Evolutionary conservation across 2,329 filamentous ascomycete species (phyloP).

Genomic region (Colletotrichum liriopes): DNA sequence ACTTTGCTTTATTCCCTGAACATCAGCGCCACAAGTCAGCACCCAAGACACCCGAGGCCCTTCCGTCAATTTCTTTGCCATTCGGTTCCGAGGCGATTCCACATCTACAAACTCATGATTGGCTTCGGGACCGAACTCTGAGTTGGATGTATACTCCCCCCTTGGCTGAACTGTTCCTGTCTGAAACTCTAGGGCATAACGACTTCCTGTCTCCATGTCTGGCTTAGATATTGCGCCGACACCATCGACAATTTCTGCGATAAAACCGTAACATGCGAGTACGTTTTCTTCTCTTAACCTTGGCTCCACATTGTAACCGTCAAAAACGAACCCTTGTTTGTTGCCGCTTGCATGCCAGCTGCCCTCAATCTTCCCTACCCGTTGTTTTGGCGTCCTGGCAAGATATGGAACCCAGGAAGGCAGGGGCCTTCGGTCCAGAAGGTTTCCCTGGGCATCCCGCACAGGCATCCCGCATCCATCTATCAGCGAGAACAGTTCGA

Average conservation of each 20-base stretch:
- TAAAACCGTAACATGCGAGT: conserved; percentile 8
- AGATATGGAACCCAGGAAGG: conserved; percentile 22
- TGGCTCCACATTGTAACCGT: conserved; percentile 10
- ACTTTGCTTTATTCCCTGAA: not conserved
- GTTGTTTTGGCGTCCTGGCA: not conserved
- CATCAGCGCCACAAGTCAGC: conserved; percentile 3
- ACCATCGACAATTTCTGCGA: conserved; percentile 16
- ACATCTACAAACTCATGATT: not conserved
- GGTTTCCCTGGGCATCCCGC: conserved; percentile 4
- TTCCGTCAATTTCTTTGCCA: too few relatives aligned
- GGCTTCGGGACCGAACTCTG: not conserved
- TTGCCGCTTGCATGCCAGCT: conserved; percentile 15
- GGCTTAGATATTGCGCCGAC: conserved; percentile 8
- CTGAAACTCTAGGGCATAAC: not conserved
- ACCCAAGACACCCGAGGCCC: not conserved
- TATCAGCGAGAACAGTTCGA: conserved; percentile 28
- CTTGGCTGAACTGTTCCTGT: conserved; percentile 14
- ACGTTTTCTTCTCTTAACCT: not conserved
- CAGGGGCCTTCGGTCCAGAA: not conserved
- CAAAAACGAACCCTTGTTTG: not conserved
- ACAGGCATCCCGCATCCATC: conserved; percentile 11
- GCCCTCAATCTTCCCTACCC: conserved; percentile 11
- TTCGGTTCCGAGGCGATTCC: not conserved
- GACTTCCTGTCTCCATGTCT: conserved; percentile 1
- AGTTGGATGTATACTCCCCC: not conserved